These are phyloP conservation scores for Claviceps maximensis DNA, from an alignment of 2,329 filamentous ascomycete species.

Conservation along the genomic window DNA sequence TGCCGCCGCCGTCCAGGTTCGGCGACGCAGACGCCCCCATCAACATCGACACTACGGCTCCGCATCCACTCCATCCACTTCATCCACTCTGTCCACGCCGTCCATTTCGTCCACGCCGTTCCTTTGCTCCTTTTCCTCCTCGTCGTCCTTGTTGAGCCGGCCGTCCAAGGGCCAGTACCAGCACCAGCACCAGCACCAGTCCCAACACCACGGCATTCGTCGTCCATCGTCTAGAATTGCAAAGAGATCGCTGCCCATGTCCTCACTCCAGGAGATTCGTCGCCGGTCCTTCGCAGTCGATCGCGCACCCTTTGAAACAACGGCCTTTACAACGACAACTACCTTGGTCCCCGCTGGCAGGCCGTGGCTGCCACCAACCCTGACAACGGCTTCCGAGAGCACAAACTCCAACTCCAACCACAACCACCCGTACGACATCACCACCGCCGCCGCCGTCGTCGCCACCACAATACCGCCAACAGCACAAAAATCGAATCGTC, in stretches of 20 bases:
- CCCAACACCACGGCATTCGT: background rate
- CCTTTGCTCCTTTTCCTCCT: conserved; percentile 22
- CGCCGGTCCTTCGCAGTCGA: conserved; percentile 27
- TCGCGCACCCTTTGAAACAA: conserved; percentile 17
- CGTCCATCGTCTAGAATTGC: conserved; percentile 11
- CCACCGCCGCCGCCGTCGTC: background rate
- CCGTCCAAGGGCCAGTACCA: conserved; percentile 11
- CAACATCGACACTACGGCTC: background rate
- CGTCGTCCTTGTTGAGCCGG: conserved; percentile 16
- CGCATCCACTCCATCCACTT: conserved; percentile 7
- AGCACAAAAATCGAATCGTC: background rate
- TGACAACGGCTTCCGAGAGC: conserved; percentile 4
- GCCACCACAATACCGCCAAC: background rate
- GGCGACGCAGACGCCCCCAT: conserved; percentile 20
- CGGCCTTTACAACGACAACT: conserved; percentile 10
- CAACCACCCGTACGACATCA: background rate
- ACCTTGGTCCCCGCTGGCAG: conserved; percentile 11
- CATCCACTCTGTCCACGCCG: conserved; percentile 13
- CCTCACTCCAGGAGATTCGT: conserved; percentile 25
- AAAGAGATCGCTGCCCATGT: conserved; percentile 19
- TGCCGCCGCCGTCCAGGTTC: conserved; percentile 25
- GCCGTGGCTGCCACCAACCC: background rate
- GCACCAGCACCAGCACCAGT: conserved; percentile 11
- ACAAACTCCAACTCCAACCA: background rate
- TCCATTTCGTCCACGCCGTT: conserved; percentile 25